Conservation (phyloP, 2,329 filamentous ascomycete species). For the Hypoxylon rubiginosum region DNA sequence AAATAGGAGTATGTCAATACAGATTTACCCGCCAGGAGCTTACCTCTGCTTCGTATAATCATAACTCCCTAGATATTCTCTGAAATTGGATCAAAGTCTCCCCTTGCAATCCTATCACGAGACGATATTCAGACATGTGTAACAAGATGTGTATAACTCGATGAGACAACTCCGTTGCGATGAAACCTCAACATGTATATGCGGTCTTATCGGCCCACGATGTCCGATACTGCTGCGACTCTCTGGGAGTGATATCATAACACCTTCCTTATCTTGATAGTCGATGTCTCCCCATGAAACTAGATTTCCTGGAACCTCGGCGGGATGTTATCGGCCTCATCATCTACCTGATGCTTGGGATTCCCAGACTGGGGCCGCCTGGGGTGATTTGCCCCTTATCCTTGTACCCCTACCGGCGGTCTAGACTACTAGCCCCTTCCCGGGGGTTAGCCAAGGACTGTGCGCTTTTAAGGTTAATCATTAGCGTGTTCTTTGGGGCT, state of each 20-base stretch:
- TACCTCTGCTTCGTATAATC: too few relatives aligned
- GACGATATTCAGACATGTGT: not conserved
- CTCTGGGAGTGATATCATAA: not conserved
- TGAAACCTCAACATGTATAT: not conserved
- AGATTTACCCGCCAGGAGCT: too few relatives aligned
- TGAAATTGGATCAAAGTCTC: too few relatives aligned
- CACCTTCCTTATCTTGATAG: slow-evolving; percentile 5
- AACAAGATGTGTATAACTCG: not conserved
- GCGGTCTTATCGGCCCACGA: not conserved
- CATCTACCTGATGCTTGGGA: not conserved
- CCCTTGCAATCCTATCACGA: not conserved
- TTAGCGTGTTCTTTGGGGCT: slow-evolving; percentile 15
- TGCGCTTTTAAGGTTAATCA: slow-evolving; percentile 30
- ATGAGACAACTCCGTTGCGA: not conserved
- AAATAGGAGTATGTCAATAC: too few relatives aligned
- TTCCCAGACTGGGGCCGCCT: not conserved
- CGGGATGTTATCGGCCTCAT: not conserved
- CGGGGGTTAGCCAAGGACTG: slow-evolving; percentile 10
- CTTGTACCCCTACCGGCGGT: not conserved
- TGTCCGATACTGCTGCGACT: not conserved
- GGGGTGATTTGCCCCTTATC: not conserved
- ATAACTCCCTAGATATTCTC: too few relatives aligned
- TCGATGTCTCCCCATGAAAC: slow-evolving; percentile 1
- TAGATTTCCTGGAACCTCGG: not conserved
- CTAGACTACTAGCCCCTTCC: slow-evolving; percentile 1